Base-by-base conservation (phyloP, 2,329 filamentous ascomycete species). In the Colletotrichum caudatum region DNA sequence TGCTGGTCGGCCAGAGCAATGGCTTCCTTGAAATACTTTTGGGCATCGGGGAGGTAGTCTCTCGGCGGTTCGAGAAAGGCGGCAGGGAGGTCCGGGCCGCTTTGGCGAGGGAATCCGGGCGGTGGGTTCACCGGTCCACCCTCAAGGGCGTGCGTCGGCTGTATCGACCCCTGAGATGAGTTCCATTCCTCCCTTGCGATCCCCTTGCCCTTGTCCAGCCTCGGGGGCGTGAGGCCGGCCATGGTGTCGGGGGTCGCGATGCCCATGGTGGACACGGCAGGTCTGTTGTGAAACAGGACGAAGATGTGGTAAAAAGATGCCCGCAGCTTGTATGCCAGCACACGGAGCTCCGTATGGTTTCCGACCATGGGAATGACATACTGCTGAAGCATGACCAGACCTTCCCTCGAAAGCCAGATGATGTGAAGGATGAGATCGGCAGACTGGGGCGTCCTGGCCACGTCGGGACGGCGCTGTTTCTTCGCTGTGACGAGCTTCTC, bases 271-370 rank as follows among this genome's bases (percentile, higher is more conserved):
- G 91, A 91, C 68, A 97, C 89, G 0, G 92, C 87, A 0, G 95
- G 95, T 64, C 94, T 90, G 81, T 98, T 98, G 84, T 98, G 94
- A 79, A 98, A 98, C 16, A 98, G 88, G 65, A 97, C 96, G 80
- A 97, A 97, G 75, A 99, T 94, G 83, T 99, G 95, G 77, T 97
- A 96, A 79, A 98, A 97, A 26, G 94, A 97, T 20, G 96, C 96
- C 72, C 94, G 91, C 18, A 99, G 87, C 82, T 98, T 99, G 80
- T 94, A 94, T 26, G 93, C 92, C 74, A 99, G 87, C 56, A 98
- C 95, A 78, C 94, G 95, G 69, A 97, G 90, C 80, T 97, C 95
- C 78, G 86, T 90, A 82, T 91, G 94, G 77, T 89, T 92, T 75
- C 87, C 91, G 67, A 94, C 93, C 88, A 92, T 93, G 53, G 95